Evolutionary conservation across 208 protist species (phyloP).

Genomic region (Acanthamoeba lenticulata): DNA sequence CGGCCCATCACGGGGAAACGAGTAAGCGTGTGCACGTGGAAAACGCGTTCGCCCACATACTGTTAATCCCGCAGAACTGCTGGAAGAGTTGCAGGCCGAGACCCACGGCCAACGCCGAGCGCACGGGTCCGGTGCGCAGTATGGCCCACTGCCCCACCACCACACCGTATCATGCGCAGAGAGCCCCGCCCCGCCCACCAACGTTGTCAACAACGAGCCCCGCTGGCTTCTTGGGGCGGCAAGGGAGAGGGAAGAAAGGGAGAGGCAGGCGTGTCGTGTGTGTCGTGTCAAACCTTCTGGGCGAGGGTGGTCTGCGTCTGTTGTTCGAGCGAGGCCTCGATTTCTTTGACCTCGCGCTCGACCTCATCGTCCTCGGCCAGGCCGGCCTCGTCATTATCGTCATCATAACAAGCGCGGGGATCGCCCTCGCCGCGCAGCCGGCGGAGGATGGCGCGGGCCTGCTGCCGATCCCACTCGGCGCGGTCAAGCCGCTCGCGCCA

Average conservation of each 20-base stretch:
- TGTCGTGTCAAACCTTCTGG: neutral
- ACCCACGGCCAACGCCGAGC: slow-evolving; percentile 88
- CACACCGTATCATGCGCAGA: neutral
- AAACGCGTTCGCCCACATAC: no score
- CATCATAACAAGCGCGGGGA: no score
- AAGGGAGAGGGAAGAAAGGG: neutral
- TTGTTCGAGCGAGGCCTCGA: neutral
- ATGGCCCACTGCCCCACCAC: neutral
- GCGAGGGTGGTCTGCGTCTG: neutral
- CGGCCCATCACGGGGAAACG: neutral
- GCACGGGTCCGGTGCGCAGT: slow-evolving; percentile 85
- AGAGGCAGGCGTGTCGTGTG: no score
- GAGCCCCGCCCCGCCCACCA: no score
- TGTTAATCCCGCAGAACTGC: slow-evolving; percentile 94
- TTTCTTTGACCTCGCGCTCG: neutral
- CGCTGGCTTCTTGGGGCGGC: neutral
- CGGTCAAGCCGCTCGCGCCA: neutral
- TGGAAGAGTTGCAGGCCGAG: slow-evolving; percentile 92
- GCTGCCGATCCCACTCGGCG: neutral
- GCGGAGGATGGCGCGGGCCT: slow-evolving; percentile 82
- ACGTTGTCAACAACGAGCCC: no score
- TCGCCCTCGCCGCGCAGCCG: neutral
- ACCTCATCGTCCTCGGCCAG: neutral
- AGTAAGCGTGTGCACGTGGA: neutral
- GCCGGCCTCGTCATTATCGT: neutral